Base-by-base conservation (phyloP, 176 grass and related monocot species). In the Musa acuminata region DNA sequence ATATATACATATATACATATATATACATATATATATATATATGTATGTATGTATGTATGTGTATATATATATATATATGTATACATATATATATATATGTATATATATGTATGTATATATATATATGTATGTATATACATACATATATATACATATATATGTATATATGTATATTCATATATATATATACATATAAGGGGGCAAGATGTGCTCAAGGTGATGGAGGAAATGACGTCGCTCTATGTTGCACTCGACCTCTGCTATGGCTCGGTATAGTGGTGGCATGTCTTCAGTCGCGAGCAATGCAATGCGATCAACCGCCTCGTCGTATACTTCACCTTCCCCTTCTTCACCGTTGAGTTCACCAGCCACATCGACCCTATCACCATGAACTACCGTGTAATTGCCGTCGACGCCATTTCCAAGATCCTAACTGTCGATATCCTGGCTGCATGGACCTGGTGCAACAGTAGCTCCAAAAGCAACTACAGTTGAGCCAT, bases 291-390 rank as follows among this genome's bases (percentile, higher is more conserved):
- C 87, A 88, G 85, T 48, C 75, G 83, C 10, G 87, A 97, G 64
- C 90, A 97, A 83, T 90, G 90, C 85, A 83, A 84, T 64, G 87
- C 85, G 29, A 78, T 97, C 24, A 88, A 97, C 87, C 83, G 90
- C n/a, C 85, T 97, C 24, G 94, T 97, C 0, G 66, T 82, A 55
- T 93, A 79, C 82, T 90, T 97, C 90, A 62, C 85, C 69, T 25
- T 97, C 6, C 94, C 94, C 51, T 97, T 93, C 86, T 93, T 97
- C 82, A 79, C 83, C 79, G 93, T 93, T 62, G 87, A 90, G 65
- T 97, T 97, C 85, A 85, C 87, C 22, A 4, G 79, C 65, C 87
- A 81, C 82, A 80, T 83, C 62, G 75, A 97, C 75, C 90, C 94
- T 50, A 90, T 80, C 77, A 65, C 87, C 48, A 85, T 93, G 76